phyloP scores from a whole-genome alignment of 2,329 filamentous ascomycete genomes.

The Fusarium penzigii region DNA sequence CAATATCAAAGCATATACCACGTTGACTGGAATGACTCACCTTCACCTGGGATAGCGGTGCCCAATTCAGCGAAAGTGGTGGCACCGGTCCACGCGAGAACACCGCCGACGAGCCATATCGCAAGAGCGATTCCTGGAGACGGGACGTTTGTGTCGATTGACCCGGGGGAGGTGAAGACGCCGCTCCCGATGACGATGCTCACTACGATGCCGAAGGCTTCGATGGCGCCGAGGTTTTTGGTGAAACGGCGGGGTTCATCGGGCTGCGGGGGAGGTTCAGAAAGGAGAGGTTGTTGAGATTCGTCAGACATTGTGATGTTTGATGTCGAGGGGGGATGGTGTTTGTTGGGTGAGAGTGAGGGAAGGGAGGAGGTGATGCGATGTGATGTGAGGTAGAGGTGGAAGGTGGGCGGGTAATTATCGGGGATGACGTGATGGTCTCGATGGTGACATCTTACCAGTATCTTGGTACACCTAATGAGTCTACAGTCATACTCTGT shows the following conservation, averaged over 20 bases:
- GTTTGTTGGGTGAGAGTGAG: no score
- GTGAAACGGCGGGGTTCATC: slow-evolving; percentile 34
- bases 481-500: background rate
- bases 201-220: slow-evolving; percentile 61
- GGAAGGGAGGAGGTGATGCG: background rate
- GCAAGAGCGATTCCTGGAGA: slow-evolving; percentile 59
- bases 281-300: slow-evolving; percentile 17
- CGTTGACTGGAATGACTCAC: slow-evolving; percentile 28
- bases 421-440: slow-evolving; percentile 18
- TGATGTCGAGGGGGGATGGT: background rate
- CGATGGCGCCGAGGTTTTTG: slow-evolving; percentile 47
- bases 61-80: slow-evolving; percentile 64
- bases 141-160: slow-evolving; percentile 64
- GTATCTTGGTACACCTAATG: no score
- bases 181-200: slow-evolving; percentile 66
- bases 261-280: slow-evolving; percentile 6
- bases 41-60: slow-evolving; percentile 62
- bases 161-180: slow-evolving; percentile 64
- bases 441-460: background rate
- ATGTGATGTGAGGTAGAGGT: slow-evolving; percentile 1
- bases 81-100: slow-evolving; percentile 65
- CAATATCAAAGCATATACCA: background rate
- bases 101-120: slow-evolving; percentile 62
- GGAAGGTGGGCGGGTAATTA: slow-evolving; percentile 17
- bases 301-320: background rate